Evolutionary conservation across 2,329 filamentous ascomycete species (phyloP).

Genomic region (Pseudogymnoascus sp.): DNA sequence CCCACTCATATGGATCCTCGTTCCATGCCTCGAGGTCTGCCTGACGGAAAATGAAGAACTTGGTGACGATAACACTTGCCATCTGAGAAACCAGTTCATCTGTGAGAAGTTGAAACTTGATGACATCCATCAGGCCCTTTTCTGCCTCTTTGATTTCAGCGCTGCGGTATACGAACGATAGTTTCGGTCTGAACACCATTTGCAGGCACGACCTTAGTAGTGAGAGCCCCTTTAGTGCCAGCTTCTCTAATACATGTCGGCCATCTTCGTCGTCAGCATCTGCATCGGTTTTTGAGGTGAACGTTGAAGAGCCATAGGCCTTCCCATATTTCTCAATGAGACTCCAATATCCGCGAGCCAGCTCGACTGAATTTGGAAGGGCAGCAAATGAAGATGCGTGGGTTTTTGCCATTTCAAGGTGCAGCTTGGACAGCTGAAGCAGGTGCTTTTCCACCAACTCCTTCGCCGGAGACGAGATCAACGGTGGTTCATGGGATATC

Average conservation of each 20-base stretch:
- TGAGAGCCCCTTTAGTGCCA: conserved; percentile 76
- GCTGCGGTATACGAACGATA: conserved; percentile 77
- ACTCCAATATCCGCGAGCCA: conserved; percentile 80
- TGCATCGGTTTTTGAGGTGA: conserved; percentile 35
- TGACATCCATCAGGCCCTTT: conserved; percentile 55
- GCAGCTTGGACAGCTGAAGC: conserved; percentile 84
- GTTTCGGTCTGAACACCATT: conserved; percentile 73
- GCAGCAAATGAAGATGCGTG: conserved; percentile 79
- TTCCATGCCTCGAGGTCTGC: conserved; percentile 88
- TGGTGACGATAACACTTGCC: conserved; percentile 76
- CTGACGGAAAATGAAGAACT: conserved; percentile 80
- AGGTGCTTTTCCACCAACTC: conserved; percentile 75
- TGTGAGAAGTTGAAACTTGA: conserved; percentile 70
- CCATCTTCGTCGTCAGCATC: conserved; percentile 38
- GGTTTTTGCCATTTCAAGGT: conserved; percentile 72
- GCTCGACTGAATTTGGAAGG: conserved; percentile 68
- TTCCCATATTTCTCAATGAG: conserved; percentile 71
- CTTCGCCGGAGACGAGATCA: conserved; percentile 45
- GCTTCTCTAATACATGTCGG: conserved; percentile 63
- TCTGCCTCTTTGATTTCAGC: conserved; percentile 70
- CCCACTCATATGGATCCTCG: conserved; percentile 92
- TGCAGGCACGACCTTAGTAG: conserved; percentile 75
- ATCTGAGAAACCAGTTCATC: conserved; percentile 71
- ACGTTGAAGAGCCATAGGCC: conserved; percentile 49
- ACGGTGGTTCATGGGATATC: conserved; percentile 47